Percentiles rank a stretch among this genome's conserved stretches.
These are phyloP conservation scores for Epichloe coenophiala DNA, from an alignment of 2,329 filamentous ascomycete species.

Conservation along the genomic window DNA sequence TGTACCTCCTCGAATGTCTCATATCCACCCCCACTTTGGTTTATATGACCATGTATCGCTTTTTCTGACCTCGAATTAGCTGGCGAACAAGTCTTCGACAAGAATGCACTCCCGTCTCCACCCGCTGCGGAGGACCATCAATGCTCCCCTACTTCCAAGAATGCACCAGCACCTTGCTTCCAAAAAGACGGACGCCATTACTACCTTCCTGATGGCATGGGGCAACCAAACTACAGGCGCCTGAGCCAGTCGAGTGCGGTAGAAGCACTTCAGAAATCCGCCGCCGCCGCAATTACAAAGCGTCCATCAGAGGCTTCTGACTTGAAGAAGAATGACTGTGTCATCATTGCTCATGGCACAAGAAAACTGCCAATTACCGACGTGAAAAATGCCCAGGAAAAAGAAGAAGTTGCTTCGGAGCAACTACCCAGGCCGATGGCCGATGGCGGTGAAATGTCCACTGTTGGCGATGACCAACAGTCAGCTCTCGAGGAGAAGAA, in stretches of 20 bases:
- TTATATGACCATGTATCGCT: too few relatives aligned
- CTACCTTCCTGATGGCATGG: constrained; percentile 8
- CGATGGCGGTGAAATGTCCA: not conserved
- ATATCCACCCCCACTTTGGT: too few relatives aligned
- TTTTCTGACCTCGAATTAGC: constrained; percentile 10
- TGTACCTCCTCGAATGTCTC: not conserved
- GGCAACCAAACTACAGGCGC: not conserved
- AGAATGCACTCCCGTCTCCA: constrained; percentile 17
- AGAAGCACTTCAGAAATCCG: constrained; percentile 16
- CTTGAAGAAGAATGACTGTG: not conserved
- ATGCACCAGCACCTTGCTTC: constrained; percentile 9
- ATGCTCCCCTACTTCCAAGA: constrained; percentile 9
- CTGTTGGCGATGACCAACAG: not conserved
- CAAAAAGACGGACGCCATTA: constrained; percentile 14
- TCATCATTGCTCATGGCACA: not conserved
- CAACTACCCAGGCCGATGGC: not conserved
- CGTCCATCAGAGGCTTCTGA: not conserved
- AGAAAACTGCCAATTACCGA: not conserved
- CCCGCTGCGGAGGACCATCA: constrained; percentile 10
- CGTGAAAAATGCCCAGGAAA: not conserved
- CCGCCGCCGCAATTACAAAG: constrained; percentile 11
- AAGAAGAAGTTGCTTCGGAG: not conserved
- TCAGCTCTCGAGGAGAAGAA: not conserved
- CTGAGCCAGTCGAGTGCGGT: constrained; percentile 3
- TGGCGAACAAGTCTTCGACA: constrained; percentile 14